A percentile compares a stretch with the other conserved stretches of the same genome.
Evolutionary conservation across 2,329 filamentous ascomycete genomes (phyloP).

Genomic region (Pseudogymnoascus sp.): DNA sequence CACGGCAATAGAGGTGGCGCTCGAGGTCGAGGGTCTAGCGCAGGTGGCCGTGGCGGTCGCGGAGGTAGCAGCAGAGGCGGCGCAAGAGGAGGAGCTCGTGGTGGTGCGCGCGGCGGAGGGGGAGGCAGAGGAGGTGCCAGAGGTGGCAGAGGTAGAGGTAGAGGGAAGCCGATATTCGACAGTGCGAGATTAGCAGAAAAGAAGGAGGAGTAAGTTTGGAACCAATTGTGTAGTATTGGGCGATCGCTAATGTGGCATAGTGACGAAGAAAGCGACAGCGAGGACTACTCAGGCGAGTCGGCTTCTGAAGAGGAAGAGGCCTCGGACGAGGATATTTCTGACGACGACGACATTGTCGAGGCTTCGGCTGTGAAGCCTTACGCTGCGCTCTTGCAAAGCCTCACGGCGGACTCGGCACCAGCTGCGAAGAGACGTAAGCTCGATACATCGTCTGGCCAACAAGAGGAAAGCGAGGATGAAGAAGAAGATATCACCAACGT

Average conservation of each 20-base stretch:
- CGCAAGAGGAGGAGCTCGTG: conserved; percentile 12
- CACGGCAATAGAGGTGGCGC: conserved; percentile 21
- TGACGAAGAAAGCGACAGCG: conserved; percentile 22
- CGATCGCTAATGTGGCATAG: conserved; percentile 15
- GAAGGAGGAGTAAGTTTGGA: conserved; percentile 29
- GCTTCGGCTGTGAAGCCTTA: conserved; percentile 40
- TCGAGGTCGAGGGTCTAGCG: conserved; percentile 14
- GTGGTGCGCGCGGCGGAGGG: conserved; percentile 29
- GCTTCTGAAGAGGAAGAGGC: conserved; percentile 32
- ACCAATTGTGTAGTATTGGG: background rate
- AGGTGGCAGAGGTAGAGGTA: conserved; percentile 23
- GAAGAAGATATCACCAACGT: conserved; percentile 32
- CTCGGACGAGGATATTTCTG: conserved; percentile 37
- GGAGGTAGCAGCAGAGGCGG: conserved; percentile 22
- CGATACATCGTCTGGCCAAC: conserved; percentile 24
- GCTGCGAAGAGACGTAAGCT: conserved; percentile 51
- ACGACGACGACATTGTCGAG: conserved; percentile 33
- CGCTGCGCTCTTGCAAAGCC: conserved; percentile 48
- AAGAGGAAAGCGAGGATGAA: conserved; percentile 14
- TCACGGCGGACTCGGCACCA: conserved; percentile 38
- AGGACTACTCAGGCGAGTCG: conserved; percentile 31
- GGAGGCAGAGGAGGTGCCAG: conserved; percentile 20
- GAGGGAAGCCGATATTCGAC: conserved; percentile 36
- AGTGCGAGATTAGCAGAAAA: conserved; percentile 38
- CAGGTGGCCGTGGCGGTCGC: conserved; percentile 20